Evolutionary conservation across 805 yeast species (phyloP).

Genomic region (Candida ortonii): DNA sequence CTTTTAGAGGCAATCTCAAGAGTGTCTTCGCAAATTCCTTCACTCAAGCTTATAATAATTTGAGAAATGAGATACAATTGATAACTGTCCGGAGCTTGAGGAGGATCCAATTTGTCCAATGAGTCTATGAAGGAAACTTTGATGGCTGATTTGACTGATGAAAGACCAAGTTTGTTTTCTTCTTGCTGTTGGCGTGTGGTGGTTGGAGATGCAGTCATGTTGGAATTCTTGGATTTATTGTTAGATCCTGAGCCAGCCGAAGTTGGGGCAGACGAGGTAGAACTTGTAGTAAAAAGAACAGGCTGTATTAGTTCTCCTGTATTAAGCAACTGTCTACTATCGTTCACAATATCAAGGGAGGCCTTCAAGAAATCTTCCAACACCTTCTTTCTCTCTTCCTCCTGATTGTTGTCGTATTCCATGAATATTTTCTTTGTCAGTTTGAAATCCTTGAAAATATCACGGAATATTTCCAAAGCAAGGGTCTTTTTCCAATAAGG

Average conservation of each 20-base stretch:
- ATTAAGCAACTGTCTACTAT: conserved; percentile 33
- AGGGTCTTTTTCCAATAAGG: conserved; percentile 73
- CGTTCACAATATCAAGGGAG: conserved; percentile 37
- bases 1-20: conserved; percentile 35
- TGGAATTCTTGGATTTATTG: conserved; percentile 3
- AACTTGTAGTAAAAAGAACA: conserved; percentile 15
- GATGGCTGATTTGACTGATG: conserved; percentile 42
- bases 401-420: conserved; percentile 55
- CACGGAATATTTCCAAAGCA: conserved; percentile 68
- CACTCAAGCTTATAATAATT: conserved; percentile 55
- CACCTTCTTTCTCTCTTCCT: conserved; percentile 56
- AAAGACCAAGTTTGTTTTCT: conserved; percentile 30
- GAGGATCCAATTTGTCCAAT: conserved; percentile 79
- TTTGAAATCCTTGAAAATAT: conserved; percentile 54
- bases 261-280: conserved; percentile 13
- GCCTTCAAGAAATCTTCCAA: conserved; percentile 51
- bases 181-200: conserved; percentile 13
- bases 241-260: conserved; percentile 7
- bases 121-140: conserved; percentile 66
- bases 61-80: conserved; percentile 53
- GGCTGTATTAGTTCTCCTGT: conserved; percentile 35
- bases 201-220: conserved; percentile 12
- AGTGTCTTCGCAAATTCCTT: conserved; percentile 62
- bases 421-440: conserved; percentile 51
- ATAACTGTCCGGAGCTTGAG: conserved; percentile 62